phyloP scores from a whole-genome alignment of 2,329 filamentous ascomycete genomes.

The Hawksworthiomyces lignivorus region DNA sequence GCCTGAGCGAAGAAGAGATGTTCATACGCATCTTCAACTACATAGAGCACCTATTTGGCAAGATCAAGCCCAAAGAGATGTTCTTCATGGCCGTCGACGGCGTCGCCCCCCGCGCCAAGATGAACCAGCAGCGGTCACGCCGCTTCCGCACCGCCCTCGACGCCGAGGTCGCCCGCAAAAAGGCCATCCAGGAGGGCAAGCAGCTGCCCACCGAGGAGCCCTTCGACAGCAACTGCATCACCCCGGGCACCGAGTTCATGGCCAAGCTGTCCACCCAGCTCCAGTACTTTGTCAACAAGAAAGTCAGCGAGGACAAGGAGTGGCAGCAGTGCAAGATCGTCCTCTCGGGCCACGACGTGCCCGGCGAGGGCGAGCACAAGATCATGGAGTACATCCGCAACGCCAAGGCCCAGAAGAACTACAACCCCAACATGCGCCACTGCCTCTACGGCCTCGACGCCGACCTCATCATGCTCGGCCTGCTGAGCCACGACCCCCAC shows the following conservation, averaged over 20 bases:
- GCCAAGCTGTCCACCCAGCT: constrained; percentile 87
- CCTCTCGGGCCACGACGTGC: constrained; percentile 93
- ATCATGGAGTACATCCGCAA: constrained; percentile 99
- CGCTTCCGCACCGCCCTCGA: constrained; percentile 93
- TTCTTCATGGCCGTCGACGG: constrained; percentile 99
- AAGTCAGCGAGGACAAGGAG: constrained; percentile 91
- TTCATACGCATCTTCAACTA: constrained; percentile 99
- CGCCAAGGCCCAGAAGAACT: constrained; percentile 88
- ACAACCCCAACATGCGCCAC: constrained; percentile 88
- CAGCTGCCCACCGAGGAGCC: constrained; percentile 92
- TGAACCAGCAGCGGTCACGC: constrained; percentile 97
- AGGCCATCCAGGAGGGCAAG: constrained; percentile 80
- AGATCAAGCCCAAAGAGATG: constrained; percentile 95
- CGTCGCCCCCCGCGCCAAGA: constrained; percentile 94
- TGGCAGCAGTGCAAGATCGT: constrained; percentile 98
- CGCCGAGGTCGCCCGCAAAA: constrained; percentile 80
- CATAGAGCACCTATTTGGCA: constrained; percentile 96
- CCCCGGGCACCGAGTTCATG: constrained; percentile 95
- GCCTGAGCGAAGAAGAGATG: constrained; percentile 97
- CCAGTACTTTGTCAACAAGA: constrained; percentile 98
- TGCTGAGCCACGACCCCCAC: constrained; percentile 95
- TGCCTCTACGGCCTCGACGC: constrained; percentile 96
- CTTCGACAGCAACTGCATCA: constrained; percentile 99
- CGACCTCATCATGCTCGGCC: constrained; percentile 95
- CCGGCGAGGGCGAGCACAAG: constrained; percentile 97